Evolutionary conservation across 2,329 filamentous ascomycete genomes (phyloP).

Genomic region (Trichoderma sp.): DNA sequence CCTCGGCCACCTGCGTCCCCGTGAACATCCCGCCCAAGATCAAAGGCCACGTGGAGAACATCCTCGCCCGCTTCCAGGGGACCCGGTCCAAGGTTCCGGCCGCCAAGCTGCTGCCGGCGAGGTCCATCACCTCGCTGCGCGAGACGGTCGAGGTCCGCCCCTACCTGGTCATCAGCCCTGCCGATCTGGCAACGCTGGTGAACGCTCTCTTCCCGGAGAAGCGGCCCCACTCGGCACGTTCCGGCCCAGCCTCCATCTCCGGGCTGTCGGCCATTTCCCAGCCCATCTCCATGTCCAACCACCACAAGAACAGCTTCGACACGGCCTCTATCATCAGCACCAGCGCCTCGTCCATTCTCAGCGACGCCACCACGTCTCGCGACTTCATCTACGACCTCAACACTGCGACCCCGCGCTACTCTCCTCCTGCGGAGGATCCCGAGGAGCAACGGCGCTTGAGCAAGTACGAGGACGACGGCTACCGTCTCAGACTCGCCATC

Average conservation of each 20-base stretch:
- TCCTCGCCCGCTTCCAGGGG: conserved; percentile 65
- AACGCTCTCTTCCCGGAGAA: conserved; percentile 82
- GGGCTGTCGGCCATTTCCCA: conserved; percentile 70
- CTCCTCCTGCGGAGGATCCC: conserved; percentile 53
- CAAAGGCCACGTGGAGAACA: conserved; percentile 70
- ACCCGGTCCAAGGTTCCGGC: conserved; percentile 52
- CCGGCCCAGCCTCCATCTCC: conserved; percentile 66
- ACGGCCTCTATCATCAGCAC: conserved; percentile 72
- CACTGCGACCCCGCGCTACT: conserved; percentile 56
- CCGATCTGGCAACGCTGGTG: conserved; percentile 77
- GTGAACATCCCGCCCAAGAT: conserved; percentile 61
- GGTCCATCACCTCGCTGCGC: conserved; percentile 70
- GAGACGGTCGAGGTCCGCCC: conserved; percentile 79
- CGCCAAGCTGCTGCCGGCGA: conserved; percentile 67
- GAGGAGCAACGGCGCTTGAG: conserved; percentile 48
- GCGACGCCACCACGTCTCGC: conserved; percentile 67
- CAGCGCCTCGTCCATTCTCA: conserved; percentile 71
- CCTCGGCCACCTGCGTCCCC: conserved; percentile 55
- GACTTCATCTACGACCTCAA: conserved; percentile 63
- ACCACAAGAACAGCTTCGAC: conserved; percentile 60
- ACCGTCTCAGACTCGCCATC: conserved; percentile 65
- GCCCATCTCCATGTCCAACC: conserved; percentile 62
- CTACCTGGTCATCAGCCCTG: conserved; percentile 76
- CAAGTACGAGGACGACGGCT: conserved; percentile 66
- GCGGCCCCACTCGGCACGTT: conserved; percentile 65